These are phyloP conservation scores for Corchorus olitorius DNA, from an alignment of 345 rosid species.

Conservation along the genomic window DNA sequence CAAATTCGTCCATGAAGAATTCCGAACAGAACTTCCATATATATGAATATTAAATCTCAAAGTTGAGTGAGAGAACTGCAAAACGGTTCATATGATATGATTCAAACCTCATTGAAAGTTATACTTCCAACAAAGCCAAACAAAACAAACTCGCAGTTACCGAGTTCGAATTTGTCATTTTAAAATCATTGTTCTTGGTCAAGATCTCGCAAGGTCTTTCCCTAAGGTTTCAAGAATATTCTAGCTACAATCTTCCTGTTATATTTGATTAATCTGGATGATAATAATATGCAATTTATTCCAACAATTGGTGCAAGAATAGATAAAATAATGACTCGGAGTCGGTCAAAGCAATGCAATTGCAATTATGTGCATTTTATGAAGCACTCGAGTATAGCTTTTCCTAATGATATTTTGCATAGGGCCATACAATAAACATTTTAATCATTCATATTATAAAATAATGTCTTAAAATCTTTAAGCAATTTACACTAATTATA, in stretches of 20 bases:
- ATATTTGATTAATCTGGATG: constrained; percentile 13
- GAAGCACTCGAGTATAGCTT: not conserved
- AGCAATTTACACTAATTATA: not conserved
- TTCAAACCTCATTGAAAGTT: not conserved
- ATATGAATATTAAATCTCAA: not conserved
- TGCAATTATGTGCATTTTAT: not conserved
- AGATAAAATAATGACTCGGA: not conserved
- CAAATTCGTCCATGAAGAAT: not conserved
- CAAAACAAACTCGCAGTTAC: not conserved
- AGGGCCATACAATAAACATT: not conserved
- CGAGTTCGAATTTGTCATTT: not conserved
- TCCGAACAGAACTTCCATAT: not conserved
- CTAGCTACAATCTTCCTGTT: constrained; percentile 6
- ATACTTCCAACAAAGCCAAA: not conserved
- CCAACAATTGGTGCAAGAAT: not conserved
- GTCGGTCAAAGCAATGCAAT: not conserved
- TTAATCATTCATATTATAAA: not conserved
- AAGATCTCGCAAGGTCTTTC: not conserved
- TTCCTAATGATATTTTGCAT: not conserved
- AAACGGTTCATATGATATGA: constrained; percentile 2
- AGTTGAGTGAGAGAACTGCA: not conserved
- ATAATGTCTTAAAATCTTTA: too few species aligned
- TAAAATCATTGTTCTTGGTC: not conserved
- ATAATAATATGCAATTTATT: not conserved
- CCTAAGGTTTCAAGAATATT: not conserved